phyloP scores from a whole-genome alignment of 306 rosid genomes.

The Corylus avellana region DNA sequence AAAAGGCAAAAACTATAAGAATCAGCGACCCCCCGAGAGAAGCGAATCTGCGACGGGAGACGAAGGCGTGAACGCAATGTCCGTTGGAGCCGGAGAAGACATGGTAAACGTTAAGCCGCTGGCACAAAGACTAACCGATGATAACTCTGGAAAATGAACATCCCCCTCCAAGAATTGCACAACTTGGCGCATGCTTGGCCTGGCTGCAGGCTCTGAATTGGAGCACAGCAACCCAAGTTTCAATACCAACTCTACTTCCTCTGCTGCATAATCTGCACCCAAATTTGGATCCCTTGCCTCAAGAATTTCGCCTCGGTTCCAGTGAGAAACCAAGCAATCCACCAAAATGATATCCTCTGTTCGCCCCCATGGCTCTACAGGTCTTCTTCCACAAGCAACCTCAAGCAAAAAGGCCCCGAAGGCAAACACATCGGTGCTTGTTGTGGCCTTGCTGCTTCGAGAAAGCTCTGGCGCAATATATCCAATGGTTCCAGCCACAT shows the following conservation, averaged over 20 bases:
- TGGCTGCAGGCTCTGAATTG: slow-evolving; percentile 20
- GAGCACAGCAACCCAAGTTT: slow-evolving; percentile 68
- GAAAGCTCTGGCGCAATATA: slow-evolving; percentile 38
- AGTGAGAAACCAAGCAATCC: slow-evolving; percentile 62
- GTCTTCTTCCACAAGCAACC: slow-evolving; percentile 41
- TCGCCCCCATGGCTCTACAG: slow-evolving; percentile 12
- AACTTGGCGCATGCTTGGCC: slow-evolving; percentile 43
- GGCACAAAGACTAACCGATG: slow-evolving; percentile 29
- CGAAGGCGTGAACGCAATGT: slow-evolving; percentile 23
- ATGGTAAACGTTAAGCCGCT: slow-evolving; percentile 35
- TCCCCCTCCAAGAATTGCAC: slow-evolving; percentile 36
- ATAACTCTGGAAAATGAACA: slow-evolving; percentile 14
- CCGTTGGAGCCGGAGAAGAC: slow-evolving; percentile 42
- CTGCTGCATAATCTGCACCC: slow-evolving; percentile 36
- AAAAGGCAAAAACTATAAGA: background rate
- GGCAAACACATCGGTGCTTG: slow-evolving; percentile 33
- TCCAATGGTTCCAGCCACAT: slow-evolving; percentile 37
- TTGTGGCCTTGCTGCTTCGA: slow-evolving; percentile 33
- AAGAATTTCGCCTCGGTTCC: slow-evolving; percentile 37
- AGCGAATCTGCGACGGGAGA: slow-evolving; percentile 47
- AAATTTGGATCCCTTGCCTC: slow-evolving; percentile 59
- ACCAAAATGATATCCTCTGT: slow-evolving; percentile 49
- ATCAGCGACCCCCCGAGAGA: slow-evolving; percentile 58
- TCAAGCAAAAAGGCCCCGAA: slow-evolving; percentile 40
- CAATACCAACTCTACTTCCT: slow-evolving; percentile 48